Base-by-base conservation (phyloP, 768 basidiomycete species). In the Antrodiella citrinella region DNA sequence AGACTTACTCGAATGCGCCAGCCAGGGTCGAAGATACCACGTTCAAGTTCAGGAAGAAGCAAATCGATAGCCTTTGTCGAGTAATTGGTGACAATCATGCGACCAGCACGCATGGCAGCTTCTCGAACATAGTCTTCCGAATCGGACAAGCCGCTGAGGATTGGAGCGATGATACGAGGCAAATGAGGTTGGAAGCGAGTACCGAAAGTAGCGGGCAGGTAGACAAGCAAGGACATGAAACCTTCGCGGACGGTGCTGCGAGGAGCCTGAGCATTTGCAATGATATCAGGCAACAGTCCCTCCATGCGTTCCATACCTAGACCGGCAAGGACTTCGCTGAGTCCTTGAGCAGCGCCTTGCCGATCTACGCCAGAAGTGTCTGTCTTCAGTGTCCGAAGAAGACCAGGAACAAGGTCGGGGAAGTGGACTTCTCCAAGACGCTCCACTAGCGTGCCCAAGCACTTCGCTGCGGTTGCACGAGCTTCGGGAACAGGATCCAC, bases 401-500 rank as follows among this genome's bases (percentile, higher is more conserved):
- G 73, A 9, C 84, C 82, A n/a, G 89, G 86, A 1, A 99, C 92
- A 21, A 99, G 77, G 59, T 95, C 89, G 1, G 96, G 96, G 81
- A 98, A 99, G 63, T 93, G 86, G 7, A 77, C 67, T 68, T 98
- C 96, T 48, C 96, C 96, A 13, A 99, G 72, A 23, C 96, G 86
- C 62, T 98, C 95, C 19, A 99, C 91, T n/a, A 99, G 78, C 0
- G 92, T 91, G 7, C 96, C 95, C 12, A 99, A 75, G 0, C 95
- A 86, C 69, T 98, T 98, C 10, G 95, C 94, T 4, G 96, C 96
- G 0, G 95, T 97, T 1, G 93, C 94, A 49, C 96, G 81, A 4
- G 96, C 95, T 67, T 98, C 96, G 2, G 96, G 96, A 1, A 98
- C 96, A 22, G 96, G 96, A 58, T 99, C 96, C 39, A 94, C 85